These are phyloP conservation scores for Pyricularia sp. DNA, from an alignment of 2,329 filamentous ascomycete genomes.

Conservation along the genomic window DNA sequence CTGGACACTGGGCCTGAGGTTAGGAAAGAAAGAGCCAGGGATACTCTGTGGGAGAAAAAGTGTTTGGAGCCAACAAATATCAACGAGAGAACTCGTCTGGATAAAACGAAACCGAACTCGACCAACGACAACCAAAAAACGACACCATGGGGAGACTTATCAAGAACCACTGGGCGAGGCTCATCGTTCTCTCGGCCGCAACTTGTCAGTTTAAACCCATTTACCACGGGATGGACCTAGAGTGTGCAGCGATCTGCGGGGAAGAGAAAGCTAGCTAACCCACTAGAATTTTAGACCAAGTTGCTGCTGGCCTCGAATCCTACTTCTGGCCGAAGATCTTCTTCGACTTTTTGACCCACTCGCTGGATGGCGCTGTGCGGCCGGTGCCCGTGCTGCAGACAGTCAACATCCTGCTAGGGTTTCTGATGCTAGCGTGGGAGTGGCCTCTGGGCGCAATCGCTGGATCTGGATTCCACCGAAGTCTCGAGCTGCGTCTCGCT, in stretches of 20 bases:
- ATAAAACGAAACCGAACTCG: slow-evolving; percentile 11
- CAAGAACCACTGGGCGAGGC: slow-evolving; percentile 97
- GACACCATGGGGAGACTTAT: slow-evolving; percentile 70
- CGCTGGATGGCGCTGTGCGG: slow-evolving; percentile 76
- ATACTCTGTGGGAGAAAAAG: slow-evolving; percentile 1
- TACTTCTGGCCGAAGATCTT: slow-evolving; percentile 99
- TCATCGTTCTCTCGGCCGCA: slow-evolving; percentile 83
- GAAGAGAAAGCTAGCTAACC: slow-evolving; percentile 18
- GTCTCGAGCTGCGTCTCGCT: slow-evolving; percentile 76
- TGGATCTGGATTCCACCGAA: slow-evolving; percentile 70
- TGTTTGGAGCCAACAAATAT: not conserved
- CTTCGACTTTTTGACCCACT: slow-evolving; percentile 92
- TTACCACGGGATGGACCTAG: not conserved
- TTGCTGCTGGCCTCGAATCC: slow-evolving; percentile 70
- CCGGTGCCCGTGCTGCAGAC: slow-evolving; percentile 84
- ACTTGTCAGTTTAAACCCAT: slow-evolving; percentile 44
- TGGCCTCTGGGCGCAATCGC: slow-evolving; percentile 78
- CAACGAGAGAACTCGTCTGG: not conserved
- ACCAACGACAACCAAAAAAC: not conserved
- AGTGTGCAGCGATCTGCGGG: not conserved
- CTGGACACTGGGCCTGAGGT: not conserved
- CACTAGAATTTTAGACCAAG: slow-evolving; percentile 60
- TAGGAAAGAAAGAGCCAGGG: slow-evolving; percentile 5
- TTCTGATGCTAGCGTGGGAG: slow-evolving; percentile 76
- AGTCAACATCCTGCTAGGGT: slow-evolving; percentile 75